Evolutionary conservation across 495 filamentous ascomycete species (phyloP), one percentile per base, ranked within the genome.

Genomic region (Xylaria sp.): DNA sequence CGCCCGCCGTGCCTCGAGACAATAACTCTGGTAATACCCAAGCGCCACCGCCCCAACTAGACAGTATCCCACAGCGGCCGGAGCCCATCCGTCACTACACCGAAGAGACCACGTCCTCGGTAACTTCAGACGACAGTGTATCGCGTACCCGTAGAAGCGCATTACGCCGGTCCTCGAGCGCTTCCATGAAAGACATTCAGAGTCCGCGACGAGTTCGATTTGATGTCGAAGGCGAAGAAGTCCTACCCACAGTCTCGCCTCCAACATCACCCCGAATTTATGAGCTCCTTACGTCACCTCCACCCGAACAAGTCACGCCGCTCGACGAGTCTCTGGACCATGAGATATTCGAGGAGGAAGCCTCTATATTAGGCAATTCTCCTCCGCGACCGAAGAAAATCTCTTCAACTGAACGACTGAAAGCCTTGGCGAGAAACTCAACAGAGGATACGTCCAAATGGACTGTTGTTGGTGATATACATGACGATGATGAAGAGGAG

Each of bases 151-250:
- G 80, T 35, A 80, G 85, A 43, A 88, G 86, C 70, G 86, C 85
- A 46, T 75, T 88, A 37, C 83, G 86, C 33, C 80, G 86, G 50
- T 79, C 83, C 15, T 87, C 85, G 17, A 78, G 69, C 59, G 79
- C 71, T 61, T 82, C 82, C 19, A 76, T 73, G 26, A 86, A 83
- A 46, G 61, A 59, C 31, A 69, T 44, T 53, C 77, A 79, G 53
- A 88, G 86, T 68, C 86, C 86, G 5, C 82, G 86, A 15, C 80
- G 85, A 62, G 86, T 88, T 31, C 85, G 86, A 29, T 88, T 88
- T 63, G 82, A 86, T 33, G 80, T 87, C 37, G 78, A 81, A 71
- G 85, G 85, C 37, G 79, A 82, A 71, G 86, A 88, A 73, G 84
- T 88, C 66, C 78, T 85, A 69, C 84, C 86, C 29, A 85, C 84